Percentiles rank a stretch among this genome's conserved stretches.
Conservation (phyloP, 805 yeast genomes). For the Hanseniaspora valbyensis region DNA sequence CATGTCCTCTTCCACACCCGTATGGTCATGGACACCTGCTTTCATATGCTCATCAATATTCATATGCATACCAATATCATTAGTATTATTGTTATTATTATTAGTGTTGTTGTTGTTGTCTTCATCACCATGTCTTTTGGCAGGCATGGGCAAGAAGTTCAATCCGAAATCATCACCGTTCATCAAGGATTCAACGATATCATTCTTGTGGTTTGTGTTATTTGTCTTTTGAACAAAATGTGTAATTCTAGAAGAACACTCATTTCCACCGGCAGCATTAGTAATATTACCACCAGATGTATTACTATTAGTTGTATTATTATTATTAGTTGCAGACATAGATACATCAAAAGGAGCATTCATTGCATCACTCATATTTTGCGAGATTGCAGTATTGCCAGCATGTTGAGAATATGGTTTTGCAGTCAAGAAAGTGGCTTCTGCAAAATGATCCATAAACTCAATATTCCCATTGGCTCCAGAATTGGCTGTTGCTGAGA, state of each 20-base stretch:
- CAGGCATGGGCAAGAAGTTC: not conserved
- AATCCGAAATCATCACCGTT: slow-evolving; percentile 6
- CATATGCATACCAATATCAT: too few relatives aligned
- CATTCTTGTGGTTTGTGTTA: not conserved
- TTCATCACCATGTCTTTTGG: not conserved
- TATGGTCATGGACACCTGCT: too few relatives aligned
- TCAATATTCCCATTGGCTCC: not conserved
- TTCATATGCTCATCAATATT: too few relatives aligned
- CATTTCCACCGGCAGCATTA: not conserved
- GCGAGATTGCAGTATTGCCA: too few relatives aligned
- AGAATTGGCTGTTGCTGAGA: too few relatives aligned
- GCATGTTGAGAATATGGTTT: not conserved
- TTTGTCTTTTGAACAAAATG: not conserved
- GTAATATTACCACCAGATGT: not conserved
- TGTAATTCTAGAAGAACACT: too few relatives aligned
- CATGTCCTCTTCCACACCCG: not conserved
- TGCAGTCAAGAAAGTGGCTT: not conserved
- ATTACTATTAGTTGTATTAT: not conserved
- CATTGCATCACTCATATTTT: too few relatives aligned
- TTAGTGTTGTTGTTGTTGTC: not conserved
- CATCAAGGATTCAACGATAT: slow-evolving; percentile 3
- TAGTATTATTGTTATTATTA: not conserved
- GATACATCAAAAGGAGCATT: too few relatives aligned
- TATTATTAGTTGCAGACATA: not conserved
- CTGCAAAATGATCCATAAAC: not conserved